phyloP scores from a whole-genome alignment of 129 eudicot genomes.

The Arctium lappa region DNA sequence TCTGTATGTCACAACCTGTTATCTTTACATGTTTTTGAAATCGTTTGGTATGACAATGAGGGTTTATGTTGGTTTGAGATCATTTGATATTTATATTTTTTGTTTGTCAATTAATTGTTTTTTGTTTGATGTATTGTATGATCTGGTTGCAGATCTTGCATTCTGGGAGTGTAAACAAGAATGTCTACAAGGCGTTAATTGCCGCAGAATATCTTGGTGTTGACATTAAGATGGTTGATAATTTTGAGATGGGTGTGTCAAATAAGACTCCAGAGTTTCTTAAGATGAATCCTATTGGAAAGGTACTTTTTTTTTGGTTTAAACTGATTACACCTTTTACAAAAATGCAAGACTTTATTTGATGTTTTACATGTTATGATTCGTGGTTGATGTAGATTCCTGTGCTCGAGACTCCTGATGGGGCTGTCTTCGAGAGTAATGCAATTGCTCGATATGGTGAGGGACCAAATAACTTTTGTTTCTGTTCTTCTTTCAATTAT shows the following conservation, averaged over 20 bases:
- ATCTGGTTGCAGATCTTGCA: conserved; percentile 58
- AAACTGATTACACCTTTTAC: not conserved
- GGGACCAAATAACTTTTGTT: not conserved
- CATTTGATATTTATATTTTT: not conserved
- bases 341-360: not conserved
- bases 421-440: conserved; percentile 79
- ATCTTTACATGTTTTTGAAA: not conserved
- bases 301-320: conserved; percentile 35
- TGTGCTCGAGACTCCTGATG: conserved; percentile 84
- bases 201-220: conserved; percentile 78
- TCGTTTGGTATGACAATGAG: not conserved
- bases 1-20: not conserved
- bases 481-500: not conserved
- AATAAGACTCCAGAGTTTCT: conserved; percentile 79
- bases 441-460: conserved; percentile 90
- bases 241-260: conserved; percentile 78
- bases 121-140: not conserved
- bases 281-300: conserved; percentile 90
- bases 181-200: conserved; percentile 70
- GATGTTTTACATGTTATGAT: not conserved
- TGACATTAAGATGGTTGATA: conserved; percentile 49
- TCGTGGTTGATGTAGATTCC: conserved; percentile 51
- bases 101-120: not conserved
- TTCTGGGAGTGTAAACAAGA: conserved; percentile 39
- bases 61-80: not conserved